Evolutionary conservation across 169 alveolate species (phyloP).

Genomic region (Plasmodium adleri): DNA sequence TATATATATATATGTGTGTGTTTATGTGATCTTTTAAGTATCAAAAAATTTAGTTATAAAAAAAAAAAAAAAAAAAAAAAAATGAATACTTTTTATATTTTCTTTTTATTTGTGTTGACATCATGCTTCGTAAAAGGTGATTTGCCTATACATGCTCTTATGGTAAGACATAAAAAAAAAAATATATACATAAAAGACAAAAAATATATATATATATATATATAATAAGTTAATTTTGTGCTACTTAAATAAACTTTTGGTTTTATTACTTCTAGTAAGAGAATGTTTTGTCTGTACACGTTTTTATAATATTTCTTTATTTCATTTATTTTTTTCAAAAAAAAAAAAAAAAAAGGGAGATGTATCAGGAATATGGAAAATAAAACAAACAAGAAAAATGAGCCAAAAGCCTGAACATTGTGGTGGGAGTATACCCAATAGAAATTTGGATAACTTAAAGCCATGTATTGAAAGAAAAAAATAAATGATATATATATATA

Average conservation of each 20-base stretch:
- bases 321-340: too few relatives aligned
- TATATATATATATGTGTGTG: background rate
- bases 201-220: background rate
- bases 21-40: background rate
- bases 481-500: background rate
- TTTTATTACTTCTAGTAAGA: too few relatives aligned
- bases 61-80: background rate
- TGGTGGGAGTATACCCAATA: slow-evolving; percentile 59
- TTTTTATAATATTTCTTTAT: too few relatives aligned
- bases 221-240: too few relatives aligned
- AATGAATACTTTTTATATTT: slow-evolving; percentile 16
- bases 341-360: slow-evolving; percentile 21
- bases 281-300: too few relatives aligned
- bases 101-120: slow-evolving; percentile 6
- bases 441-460: slow-evolving; percentile 28
- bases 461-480: slow-evolving; percentile 18
- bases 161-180: slow-evolving; percentile 9
- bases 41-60: background rate
- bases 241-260: too few relatives aligned
- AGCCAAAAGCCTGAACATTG: slow-evolving; percentile 21
- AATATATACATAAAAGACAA: background rate
- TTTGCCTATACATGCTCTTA: slow-evolving; percentile 68
- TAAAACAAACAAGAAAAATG: slow-evolving; percentile 10
- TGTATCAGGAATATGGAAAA: slow-evolving; percentile 49
- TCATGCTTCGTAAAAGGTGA: slow-evolving; percentile 24